These are phyloP conservation scores for Euphrasia confusa DNA, from an alignment of 257 asterid species.

Conservation along the genomic window DNA sequence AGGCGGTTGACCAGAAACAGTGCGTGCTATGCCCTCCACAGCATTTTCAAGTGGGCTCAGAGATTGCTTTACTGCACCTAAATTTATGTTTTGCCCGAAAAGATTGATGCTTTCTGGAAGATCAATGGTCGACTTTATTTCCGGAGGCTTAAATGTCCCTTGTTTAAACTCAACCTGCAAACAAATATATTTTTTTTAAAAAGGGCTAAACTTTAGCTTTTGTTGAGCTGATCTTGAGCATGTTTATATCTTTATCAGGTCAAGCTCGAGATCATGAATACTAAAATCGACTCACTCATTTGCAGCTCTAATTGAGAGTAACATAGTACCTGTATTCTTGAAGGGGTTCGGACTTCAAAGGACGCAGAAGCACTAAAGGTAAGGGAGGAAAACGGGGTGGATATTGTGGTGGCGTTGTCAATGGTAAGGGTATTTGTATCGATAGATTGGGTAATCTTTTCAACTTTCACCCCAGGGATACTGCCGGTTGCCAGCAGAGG, in stretches of 20 bases:
- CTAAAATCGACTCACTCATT: not conserved
- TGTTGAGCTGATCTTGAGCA: no score
- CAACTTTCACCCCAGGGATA: constrained; percentile 74
- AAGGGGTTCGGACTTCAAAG: constrained; percentile 74
- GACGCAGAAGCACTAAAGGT: constrained; percentile 82
- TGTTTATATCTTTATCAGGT: not conserved
- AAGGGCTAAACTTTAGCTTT: not conserved
- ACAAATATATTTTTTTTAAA: no score
- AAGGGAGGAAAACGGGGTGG: constrained; percentile 61
- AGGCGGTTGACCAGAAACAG: constrained; percentile 82
- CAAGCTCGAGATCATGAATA: not conserved
- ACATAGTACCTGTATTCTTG: constrained; percentile 68
- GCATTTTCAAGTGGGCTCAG: constrained; percentile 63
- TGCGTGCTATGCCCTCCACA: constrained; percentile 58
- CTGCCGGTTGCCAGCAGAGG: constrained; percentile 85
- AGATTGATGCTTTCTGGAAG: constrained; percentile 62
- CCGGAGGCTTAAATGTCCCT: constrained; percentile 85
- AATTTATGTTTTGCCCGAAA: constrained; percentile 74
- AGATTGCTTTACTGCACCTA: constrained; percentile 58
- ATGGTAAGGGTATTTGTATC: constrained; percentile 59
- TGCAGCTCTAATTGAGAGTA: not conserved
- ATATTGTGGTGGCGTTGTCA: constrained; percentile 57
- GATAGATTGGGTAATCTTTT: constrained; percentile 71
- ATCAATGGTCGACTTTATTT: constrained; percentile 73
- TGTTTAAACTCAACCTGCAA: constrained; percentile 79